phyloP scores from a whole-genome alignment of 768 basidiomycete species.

The Tulasnella sp. region DNA sequence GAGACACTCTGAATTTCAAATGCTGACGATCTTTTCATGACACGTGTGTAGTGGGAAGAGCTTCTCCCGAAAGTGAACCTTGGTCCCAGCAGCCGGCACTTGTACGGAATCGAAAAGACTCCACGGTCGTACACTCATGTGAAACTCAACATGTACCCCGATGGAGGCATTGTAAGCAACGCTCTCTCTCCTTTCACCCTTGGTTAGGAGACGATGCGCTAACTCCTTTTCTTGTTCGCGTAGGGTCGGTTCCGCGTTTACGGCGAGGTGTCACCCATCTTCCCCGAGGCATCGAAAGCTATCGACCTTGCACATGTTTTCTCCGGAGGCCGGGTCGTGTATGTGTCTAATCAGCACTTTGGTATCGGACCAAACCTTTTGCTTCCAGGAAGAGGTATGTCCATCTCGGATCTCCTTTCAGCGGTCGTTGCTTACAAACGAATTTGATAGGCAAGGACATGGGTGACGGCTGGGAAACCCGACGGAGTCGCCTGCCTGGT shows the following conservation, averaged over 20 bases:
- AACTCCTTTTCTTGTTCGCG: constrained; percentile 7
- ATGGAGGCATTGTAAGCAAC: constrained; percentile 87
- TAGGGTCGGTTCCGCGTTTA: constrained; percentile 94
- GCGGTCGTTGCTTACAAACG: background rate
- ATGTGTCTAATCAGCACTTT: constrained; percentile 92
- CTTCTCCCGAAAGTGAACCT: constrained; percentile 75
- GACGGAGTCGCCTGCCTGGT: constrained; percentile 73
- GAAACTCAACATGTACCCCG: constrained; percentile 94
- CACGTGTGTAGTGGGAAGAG: constrained; percentile 62
- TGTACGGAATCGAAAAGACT: constrained; percentile 72
- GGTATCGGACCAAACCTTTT: constrained; percentile 90
- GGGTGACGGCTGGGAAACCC: constrained; percentile 99
- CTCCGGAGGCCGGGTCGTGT: constrained; percentile 81
- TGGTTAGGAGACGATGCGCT: constrained; percentile 30
- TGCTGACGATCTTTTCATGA: background rate
- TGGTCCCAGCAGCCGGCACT: constrained; percentile 84
- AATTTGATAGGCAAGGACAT: constrained; percentile 74
- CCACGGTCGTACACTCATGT: constrained; percentile 66
- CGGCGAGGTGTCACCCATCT: constrained; percentile 71
- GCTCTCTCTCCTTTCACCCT: constrained; percentile 31
- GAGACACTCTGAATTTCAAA: background rate
- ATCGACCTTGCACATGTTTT: constrained; percentile 93
- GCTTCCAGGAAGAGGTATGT: constrained; percentile 78
- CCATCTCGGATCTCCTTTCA: constrained; percentile 26
- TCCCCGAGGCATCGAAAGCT: constrained; percentile 52